Evolutionary conservation across 805 yeast species (phyloP).

Genomic region (Zygoascus tannicola): DNA sequence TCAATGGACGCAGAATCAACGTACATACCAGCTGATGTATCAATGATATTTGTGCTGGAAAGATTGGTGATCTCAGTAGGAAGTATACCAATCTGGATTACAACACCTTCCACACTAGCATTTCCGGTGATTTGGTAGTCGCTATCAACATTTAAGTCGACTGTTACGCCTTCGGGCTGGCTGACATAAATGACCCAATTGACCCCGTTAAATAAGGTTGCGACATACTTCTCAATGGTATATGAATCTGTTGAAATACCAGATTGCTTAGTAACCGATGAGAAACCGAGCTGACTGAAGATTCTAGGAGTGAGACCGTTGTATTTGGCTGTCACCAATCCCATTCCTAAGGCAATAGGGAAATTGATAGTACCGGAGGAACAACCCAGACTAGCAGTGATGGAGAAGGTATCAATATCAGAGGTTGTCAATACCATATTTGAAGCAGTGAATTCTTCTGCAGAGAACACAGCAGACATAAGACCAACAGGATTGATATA

Average conservation of each 20-base stretch:
- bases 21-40: constrained; percentile 61
- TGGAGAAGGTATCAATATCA: constrained; percentile 44
- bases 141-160: constrained; percentile 28
- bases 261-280: constrained; percentile 30
- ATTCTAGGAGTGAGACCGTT: constrained; percentile 42
- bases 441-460: constrained; percentile 36
- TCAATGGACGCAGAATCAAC: constrained; percentile 39
- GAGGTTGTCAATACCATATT: constrained; percentile 36
- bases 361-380: constrained; percentile 34
- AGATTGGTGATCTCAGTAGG: constrained; percentile 23
- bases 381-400: constrained; percentile 30
- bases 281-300: constrained; percentile 39
- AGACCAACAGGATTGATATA: constrained; percentile 48
- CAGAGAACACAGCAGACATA: constrained; percentile 48
- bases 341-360: constrained; percentile 75
- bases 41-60: constrained; percentile 22
- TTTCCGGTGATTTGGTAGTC: constrained; percentile 31
- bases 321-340: constrained; percentile 61
- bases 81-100: constrained; percentile 53
- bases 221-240: constrained; percentile 34
- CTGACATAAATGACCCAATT: constrained; percentile 47
- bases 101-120: constrained; percentile 30
- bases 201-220: constrained; percentile 32
- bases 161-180: constrained; percentile 27
- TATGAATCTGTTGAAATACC: constrained; percentile 19